Conservation (phyloP, 495 filamentous ascomycete genomes). For the Lichenothelia convexa region DNA sequence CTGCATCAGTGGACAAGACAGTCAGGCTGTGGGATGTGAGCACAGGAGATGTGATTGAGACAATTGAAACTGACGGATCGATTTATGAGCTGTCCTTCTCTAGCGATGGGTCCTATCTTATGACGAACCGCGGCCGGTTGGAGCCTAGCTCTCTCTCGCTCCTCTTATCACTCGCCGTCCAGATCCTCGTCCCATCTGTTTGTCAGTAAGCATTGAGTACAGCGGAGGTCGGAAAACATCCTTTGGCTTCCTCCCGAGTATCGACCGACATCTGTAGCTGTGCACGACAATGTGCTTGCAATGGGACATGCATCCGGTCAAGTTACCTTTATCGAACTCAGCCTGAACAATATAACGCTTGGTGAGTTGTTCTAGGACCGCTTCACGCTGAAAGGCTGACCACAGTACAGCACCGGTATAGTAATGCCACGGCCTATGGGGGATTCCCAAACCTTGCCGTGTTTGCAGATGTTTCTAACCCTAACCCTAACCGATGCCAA, state of each 20-base stretch:
- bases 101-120: constrained; percentile 1
- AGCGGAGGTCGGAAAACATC: neutral
- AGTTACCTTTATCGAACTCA: constrained; percentile 4
- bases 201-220: constrained; percentile 1
- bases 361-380: no score
- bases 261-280: constrained; percentile 4
- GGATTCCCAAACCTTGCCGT: no score
- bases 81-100: constrained; percentile 1
- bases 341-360: no score
- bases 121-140: neutral
- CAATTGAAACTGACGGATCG: neutral
- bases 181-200: neutral
- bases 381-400: no score
- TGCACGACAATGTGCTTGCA: constrained; percentile 3
- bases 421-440: no score
- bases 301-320: constrained; percentile 3
- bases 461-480: no score
- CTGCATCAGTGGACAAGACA: neutral
- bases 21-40: constrained; percentile 3
- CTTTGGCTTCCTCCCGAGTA: constrained; percentile 7
- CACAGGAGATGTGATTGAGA: neutral
- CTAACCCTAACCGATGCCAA: no score
- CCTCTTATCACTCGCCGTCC: neutral
- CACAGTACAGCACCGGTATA: no score
- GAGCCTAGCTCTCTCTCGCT: neutral